Conservation (phyloP, 2,329 filamentous ascomycete genomes). For the Fusarium tjaetaba region DNA sequence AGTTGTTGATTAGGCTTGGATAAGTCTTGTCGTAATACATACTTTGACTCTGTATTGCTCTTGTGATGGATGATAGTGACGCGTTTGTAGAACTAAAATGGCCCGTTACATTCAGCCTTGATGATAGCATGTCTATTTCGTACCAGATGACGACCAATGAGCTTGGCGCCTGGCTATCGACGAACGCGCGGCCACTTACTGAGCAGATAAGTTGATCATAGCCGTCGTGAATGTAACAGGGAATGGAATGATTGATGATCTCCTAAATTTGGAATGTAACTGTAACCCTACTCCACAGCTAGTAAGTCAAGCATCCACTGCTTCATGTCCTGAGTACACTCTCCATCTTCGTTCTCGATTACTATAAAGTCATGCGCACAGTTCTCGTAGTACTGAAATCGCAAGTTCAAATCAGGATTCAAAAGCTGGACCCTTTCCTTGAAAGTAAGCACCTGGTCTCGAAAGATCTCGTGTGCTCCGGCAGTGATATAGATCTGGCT, state of each 20-base stretch:
- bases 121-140: neutral
- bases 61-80: accelerated
- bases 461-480: neutral
- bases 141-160: neutral
- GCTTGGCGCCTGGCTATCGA: neutral
- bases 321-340: neutral
- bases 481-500: neutral
- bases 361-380: neutral
- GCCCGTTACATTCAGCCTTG: too few relatives aligned
- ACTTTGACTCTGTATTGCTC: neutral
- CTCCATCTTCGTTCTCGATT: neutral
- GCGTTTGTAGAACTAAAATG: too few relatives aligned
- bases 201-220: neutral
- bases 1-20: neutral
- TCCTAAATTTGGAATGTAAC: neutral
- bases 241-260: neutral
- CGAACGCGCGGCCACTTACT: accelerated
- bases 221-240: too few relatives aligned
- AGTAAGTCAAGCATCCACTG: neutral
- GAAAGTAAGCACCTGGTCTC: neutral
- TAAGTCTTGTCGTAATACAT: neutral
- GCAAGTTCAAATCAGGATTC: neutral
- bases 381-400: neutral
- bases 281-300: neutral
- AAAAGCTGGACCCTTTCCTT: neutral